Base-by-base conservation (phyloP, 2,329 filamentous ascomycete genomes). In the Coniochaeta ligniaria region DNA sequence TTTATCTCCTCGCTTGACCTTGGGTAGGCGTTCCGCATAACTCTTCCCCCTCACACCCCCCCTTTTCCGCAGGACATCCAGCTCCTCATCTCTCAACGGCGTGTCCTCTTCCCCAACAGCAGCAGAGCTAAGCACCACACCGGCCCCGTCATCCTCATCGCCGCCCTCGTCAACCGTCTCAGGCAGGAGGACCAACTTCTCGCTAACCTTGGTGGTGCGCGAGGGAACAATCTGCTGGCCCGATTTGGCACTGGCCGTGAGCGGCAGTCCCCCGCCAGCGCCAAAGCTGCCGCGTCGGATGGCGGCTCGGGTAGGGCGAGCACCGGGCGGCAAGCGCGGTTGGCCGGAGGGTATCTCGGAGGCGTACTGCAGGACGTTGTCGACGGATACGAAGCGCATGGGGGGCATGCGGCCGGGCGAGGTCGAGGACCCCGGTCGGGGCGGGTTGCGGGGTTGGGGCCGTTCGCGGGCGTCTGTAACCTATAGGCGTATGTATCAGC, bases 301-400 rank as follows among this genome's bases (percentile, higher is more conserved):
- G 70, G 73, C 77, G 72, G 70, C 79, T 70, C 73, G 69, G 17
- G 82, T 80, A 60, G 81, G 74, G 58, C 75, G 47, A 31, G 79
- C 74, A 33, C 80, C 77, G 6, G 86, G 88, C 1, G 90, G 89
- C 0, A 85, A 82, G 43, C 95, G 87, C 60, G 92, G 91, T 74
- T 97, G 94, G 69, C 92, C 93, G 0, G 95, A 98, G 1, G 95
- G 95, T 45, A 99, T 95, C 70, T 97, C 93, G 57, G 92, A 95
- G 62, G 92, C 89, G 77, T 96, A 91, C 73, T 96, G 92, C 6
- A 99, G 86, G 65, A 98, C 90, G 72, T 94, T 96, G 77, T 99
- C 95, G 73, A 99, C 94, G 1, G 86, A 88, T 71, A 98, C 91
- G 73, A 90, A 90, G 68, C 85, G 90, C 79, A 86, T 93, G 66